Percentiles rank a stretch among this genome's conserved stretches.
Conservation (phyloP, 2,329 filamentous ascomycete species). For the Cladophialophora yegresii region DNA sequence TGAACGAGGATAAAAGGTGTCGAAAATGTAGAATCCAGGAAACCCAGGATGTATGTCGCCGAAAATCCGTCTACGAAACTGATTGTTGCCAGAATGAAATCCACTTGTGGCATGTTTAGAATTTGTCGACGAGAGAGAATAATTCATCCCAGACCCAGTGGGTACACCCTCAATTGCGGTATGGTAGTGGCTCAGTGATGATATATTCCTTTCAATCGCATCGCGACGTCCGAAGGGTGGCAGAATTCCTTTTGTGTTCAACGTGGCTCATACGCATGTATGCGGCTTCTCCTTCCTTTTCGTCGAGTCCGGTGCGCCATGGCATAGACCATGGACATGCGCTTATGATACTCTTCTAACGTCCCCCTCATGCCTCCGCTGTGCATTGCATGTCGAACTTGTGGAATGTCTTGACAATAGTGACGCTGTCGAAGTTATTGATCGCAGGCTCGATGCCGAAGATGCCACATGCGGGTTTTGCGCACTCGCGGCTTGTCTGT, state of each 20-base stretch:
- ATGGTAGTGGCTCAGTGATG: not conserved
- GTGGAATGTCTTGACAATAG: slow-evolving; percentile 29
- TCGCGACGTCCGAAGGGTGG: not conserved
- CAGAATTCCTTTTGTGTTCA: not conserved
- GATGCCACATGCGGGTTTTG: slow-evolving; percentile 14
- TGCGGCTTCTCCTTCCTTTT: not conserved
- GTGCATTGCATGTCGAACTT: slow-evolving; percentile 9
- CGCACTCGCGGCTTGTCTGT: slow-evolving; percentile 13
- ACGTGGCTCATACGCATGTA: not conserved
- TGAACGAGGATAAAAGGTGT: not conserved
- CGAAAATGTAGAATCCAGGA: not conserved
- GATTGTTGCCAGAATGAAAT: not conserved
- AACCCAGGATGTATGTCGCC: not conserved
- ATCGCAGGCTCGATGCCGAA: slow-evolving; percentile 29
- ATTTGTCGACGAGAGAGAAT: not conserved
- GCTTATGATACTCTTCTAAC: slow-evolving; percentile 10
- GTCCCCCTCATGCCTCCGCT: slow-evolving; percentile 6
- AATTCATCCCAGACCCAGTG: not conserved
- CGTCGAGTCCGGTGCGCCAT: not conserved
- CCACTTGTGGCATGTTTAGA: not conserved
- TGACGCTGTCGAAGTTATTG: slow-evolving; percentile 32
- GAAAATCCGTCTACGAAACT: not conserved
- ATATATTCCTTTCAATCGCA: not conserved
- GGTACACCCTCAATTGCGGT: not conserved
- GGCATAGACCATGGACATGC: not conserved